Conservation (phyloP, 2,329 filamentous ascomycete genomes). For the Dryadomyces quercivorus region DNA sequence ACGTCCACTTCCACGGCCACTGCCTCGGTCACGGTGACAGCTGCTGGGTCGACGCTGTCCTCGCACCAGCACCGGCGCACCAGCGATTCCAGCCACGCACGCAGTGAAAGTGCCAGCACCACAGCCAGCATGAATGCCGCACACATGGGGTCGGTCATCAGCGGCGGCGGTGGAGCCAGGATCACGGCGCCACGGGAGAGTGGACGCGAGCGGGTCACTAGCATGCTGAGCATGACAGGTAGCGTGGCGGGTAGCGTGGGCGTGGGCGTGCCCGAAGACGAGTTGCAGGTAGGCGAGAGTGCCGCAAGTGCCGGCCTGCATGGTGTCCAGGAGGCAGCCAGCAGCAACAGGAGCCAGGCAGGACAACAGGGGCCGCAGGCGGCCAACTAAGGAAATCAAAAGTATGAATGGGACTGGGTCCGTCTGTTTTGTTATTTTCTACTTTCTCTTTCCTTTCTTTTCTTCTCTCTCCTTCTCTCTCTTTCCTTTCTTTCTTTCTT, state of each 20-base stretch:
- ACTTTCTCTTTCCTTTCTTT: neutral
- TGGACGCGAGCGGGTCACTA: constrained; percentile 31
- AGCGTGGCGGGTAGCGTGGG: constrained; percentile 33
- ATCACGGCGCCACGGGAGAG: constrained; percentile 34
- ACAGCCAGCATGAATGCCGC: constrained; percentile 29
- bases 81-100: constrained; percentile 31
- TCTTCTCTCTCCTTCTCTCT: neutral
- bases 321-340: neutral
- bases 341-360: neutral
- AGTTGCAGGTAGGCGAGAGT: constrained; percentile 49
- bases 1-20: neutral
- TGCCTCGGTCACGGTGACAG: neutral
- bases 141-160: constrained; percentile 11
- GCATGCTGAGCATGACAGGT: constrained; percentile 27
- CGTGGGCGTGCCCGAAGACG: constrained; percentile 46
- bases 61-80: neutral
- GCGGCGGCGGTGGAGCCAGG: constrained; percentile 22
- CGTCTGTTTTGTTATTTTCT: neutral
- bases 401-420: neutral
- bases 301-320: constrained; percentile 36
- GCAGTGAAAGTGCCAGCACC: constrained; percentile 41
- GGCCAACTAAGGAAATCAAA: neutral
- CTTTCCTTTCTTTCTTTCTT: neutral
- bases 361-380: neutral
- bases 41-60: neutral